Percentiles rank a stretch among this genome's conserved stretches.
These are phyloP conservation scores for Vinca minor DNA, from an alignment of 257 asterid species.

Conservation along the genomic window DNA sequence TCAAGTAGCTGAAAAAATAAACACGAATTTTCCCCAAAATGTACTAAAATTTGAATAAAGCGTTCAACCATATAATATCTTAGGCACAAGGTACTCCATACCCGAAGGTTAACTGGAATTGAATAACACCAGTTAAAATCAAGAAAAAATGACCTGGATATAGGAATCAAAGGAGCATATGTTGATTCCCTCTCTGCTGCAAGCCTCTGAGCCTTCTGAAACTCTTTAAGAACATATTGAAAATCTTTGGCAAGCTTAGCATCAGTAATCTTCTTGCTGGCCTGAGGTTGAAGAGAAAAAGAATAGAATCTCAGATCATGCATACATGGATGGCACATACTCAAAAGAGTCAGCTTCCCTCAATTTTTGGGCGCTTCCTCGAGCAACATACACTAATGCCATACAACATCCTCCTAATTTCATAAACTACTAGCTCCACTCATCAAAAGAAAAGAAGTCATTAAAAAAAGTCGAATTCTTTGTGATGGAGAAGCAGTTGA, in stretches of 20 bases:
- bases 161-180: slow-evolving; percentile 24
- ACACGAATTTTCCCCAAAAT: too few species aligned
- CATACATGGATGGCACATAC: background rate
- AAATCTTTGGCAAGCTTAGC: slow-evolving; percentile 56
- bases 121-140: background rate
- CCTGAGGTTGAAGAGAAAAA: slow-evolving; percentile 20
- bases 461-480: too few species aligned
- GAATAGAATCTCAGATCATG: background rate
- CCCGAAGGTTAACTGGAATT: background rate
- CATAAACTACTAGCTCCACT: too few species aligned
- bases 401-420: too few species aligned
- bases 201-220: slow-evolving; percentile 46
- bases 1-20: too few species aligned
- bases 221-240: slow-evolving; percentile 43
- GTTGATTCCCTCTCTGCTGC: slow-evolving; percentile 45
- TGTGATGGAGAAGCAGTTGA: background rate
- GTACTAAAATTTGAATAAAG: too few species aligned
- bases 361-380: too few species aligned
- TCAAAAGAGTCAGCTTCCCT: background rate
- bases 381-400: too few species aligned
- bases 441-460: too few species aligned
- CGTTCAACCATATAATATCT: too few species aligned
- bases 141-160: slow-evolving; percentile 26
- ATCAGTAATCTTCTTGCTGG: slow-evolving; percentile 39
- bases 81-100: background rate